These are phyloP conservation scores for Albatrellus ellisii DNA, from an alignment of 768 basidiomycete species.

Conservation along the genomic window DNA sequence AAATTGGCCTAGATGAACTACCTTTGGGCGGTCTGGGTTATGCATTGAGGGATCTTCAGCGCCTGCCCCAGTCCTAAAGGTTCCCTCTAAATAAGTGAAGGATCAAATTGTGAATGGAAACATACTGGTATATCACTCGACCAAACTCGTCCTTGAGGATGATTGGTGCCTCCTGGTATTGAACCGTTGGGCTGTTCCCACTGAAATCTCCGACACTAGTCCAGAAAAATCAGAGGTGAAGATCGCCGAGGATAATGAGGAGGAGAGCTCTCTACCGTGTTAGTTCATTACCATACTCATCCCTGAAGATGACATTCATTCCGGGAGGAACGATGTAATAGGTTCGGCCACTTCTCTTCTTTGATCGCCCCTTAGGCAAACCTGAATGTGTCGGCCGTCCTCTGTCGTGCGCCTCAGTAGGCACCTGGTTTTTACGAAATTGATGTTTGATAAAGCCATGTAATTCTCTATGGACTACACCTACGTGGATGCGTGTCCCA, in stretches of 20 bases:
- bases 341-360: slow-evolving; percentile 5
- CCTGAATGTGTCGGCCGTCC: background rate
- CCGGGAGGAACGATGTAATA: slow-evolving; percentile 14
- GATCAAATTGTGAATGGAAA: slow-evolving; percentile 1
- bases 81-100: too few relatives aligned
- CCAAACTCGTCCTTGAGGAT: slow-evolving; percentile 10
- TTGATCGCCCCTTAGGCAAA: background rate
- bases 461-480: background rate
- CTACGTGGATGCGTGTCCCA: slow-evolving; percentile 8
- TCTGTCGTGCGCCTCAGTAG: background rate
- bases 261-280: slow-evolving; percentile 5
- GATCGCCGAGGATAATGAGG: background rate
- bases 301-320: slow-evolving; percentile 14
- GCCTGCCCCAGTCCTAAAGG: too few relatives aligned
- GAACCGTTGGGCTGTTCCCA: background rate
- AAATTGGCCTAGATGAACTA: slow-evolving; percentile 12
- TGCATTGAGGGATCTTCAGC: too few relatives aligned
- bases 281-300: slow-evolving; percentile 12
- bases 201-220: slow-evolving; percentile 14
- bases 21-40: slow-evolving; percentile 10
- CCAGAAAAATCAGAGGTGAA: background rate
- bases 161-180: slow-evolving; percentile 12
- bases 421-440: background rate
- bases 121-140: slow-evolving; percentile 10
- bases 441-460: background rate